Base-by-base conservation (phyloP, 805 yeast genomes). In the Naumovozyma baii region DNA sequence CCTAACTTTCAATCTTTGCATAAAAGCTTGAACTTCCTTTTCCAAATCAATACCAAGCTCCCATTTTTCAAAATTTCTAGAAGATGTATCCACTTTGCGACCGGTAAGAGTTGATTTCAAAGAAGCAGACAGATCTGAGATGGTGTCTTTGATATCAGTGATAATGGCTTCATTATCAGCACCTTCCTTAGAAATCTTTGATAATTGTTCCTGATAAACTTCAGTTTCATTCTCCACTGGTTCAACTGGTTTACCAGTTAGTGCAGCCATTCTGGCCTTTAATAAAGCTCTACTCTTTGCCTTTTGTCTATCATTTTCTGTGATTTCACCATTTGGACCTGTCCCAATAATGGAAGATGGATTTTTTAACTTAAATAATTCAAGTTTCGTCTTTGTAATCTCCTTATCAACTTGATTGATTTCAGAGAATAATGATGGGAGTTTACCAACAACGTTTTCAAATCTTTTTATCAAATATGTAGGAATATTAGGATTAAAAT, bases 221-320 rank as follows among this genome's bases (percentile, higher is more conserved):
- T 37, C 39, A 25, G 47, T 38, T 16, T 38, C 42, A 26, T 34
- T 31, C 13, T 14, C 34, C n/a, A 30, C 15, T 4, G 42, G 13
- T 3, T 30, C 45, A 2, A 22, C 22, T 14, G 37, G 34, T 26
- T 40, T 40, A 12, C 52, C 52, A 3, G 96, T 88, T 52, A 90
- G 72, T 3, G 90, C 85, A 20, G 95, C 94, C 94, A 90, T 87
- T 49, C 95, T 74, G 37, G 88, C 83, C 46, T 79, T 78, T 50
- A 92, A 68, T 41, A 78, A 64, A 31, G 90, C 94, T 54, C 83
- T 81, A 32, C 84, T 79, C 49, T 74, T 80, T 31, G 90, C 92
- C 51, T 83, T 82, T 46, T 83, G 74, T 43, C 83, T 73, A 56
- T 88, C 96, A 12, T 76, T 63, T 18, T 84, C 96, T 2, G 96